A percentile compares a stretch with the other conserved stretches of the same genome.
Conservation (phyloP, 2,329 filamentous ascomycete species). For the Penicillium sp. region DNA sequence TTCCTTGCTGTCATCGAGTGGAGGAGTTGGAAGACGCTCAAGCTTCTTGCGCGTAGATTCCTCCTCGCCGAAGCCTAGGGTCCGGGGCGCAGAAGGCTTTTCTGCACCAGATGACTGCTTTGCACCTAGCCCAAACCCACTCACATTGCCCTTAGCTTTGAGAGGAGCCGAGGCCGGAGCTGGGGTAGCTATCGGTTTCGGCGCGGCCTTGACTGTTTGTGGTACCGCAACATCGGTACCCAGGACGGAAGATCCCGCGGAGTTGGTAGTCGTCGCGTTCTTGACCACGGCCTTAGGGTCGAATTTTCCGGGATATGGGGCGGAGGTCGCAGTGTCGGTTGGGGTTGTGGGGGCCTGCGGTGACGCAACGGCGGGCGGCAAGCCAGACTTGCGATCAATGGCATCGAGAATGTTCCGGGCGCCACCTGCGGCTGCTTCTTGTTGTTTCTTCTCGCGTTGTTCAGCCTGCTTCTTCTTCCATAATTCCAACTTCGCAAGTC, state of each 20-base stretch:
- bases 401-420: slow-evolving; percentile 71
- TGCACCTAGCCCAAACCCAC: slow-evolving; percentile 78
- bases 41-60: slow-evolving; percentile 85
- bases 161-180: slow-evolving; percentile 53
- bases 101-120: slow-evolving; percentile 69
- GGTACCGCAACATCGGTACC: slow-evolving; percentile 61
- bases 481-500: slow-evolving; percentile 79
- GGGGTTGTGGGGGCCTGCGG: slow-evolving; percentile 57
- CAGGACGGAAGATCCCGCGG: slow-evolving; percentile 59
- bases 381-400: slow-evolving; percentile 71
- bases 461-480: slow-evolving; percentile 90
- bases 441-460: slow-evolving; percentile 72
- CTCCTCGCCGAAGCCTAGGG: slow-evolving; percentile 85
- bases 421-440: slow-evolving; percentile 66
- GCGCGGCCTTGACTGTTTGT: slow-evolving; percentile 49
- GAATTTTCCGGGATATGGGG: slow-evolving; percentile 76
- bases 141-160: slow-evolving; percentile 74
- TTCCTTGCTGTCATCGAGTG: slow-evolving; percentile 65
- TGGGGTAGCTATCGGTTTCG: slow-evolving; percentile 46
- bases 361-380: slow-evolving; percentile 58
- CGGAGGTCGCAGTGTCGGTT: slow-evolving; percentile 54
- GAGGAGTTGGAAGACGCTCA: slow-evolving; percentile 81
- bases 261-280: slow-evolving; percentile 65
- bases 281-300: slow-evolving; percentile 86
- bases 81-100: slow-evolving; percentile 71